These are phyloP conservation scores for Russula virescens DNA, from an alignment of 768 basidiomycete species.

Conservation along the genomic window DNA sequence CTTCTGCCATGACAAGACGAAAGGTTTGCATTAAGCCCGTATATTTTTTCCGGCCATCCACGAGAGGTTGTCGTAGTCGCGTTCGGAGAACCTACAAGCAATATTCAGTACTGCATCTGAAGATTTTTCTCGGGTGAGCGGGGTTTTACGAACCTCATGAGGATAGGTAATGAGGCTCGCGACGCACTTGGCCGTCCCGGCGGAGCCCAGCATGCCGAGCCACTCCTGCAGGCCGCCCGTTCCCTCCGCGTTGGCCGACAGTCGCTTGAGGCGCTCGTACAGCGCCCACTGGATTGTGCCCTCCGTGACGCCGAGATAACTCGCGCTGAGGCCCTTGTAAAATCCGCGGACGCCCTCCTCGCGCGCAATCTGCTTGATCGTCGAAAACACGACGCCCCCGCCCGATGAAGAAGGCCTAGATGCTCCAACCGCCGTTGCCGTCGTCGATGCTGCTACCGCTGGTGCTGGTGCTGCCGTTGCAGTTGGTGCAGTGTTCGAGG, in stretches of 20 bases:
- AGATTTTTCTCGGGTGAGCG: background rate
- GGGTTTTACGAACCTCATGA: constrained; percentile 68
- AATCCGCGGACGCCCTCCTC: constrained; percentile 84
- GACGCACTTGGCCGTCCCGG: constrained; percentile 89
- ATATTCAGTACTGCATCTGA: background rate
- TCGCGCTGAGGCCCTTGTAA: constrained; percentile 93
- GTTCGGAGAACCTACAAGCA: constrained; percentile 75
- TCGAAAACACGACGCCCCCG: constrained; percentile 42
- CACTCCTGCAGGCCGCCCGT: constrained; percentile 59
- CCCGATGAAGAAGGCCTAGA: constrained; percentile 34
- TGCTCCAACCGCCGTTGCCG: no score
- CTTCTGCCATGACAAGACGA: constrained; percentile 79
- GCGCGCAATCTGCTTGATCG: constrained; percentile 67
- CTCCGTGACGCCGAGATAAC: constrained; percentile 93
- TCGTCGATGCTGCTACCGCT: no score
- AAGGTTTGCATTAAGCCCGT: constrained; percentile 82
- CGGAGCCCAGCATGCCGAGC: constrained; percentile 80
- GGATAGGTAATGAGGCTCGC: constrained; percentile 97
- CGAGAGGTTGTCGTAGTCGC: constrained; percentile 80
- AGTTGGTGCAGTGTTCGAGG: constrained; percentile 19
- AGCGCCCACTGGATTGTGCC: constrained; percentile 96
- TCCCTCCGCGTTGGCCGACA: constrained; percentile 50
- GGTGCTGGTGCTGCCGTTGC: no score
- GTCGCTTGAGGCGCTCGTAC: constrained; percentile 84
- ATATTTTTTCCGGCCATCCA: constrained; percentile 77